These are phyloP conservation scores for Lentinula sp. DNA, from an alignment of 768 basidiomycete genomes.

Conservation along the genomic window DNA sequence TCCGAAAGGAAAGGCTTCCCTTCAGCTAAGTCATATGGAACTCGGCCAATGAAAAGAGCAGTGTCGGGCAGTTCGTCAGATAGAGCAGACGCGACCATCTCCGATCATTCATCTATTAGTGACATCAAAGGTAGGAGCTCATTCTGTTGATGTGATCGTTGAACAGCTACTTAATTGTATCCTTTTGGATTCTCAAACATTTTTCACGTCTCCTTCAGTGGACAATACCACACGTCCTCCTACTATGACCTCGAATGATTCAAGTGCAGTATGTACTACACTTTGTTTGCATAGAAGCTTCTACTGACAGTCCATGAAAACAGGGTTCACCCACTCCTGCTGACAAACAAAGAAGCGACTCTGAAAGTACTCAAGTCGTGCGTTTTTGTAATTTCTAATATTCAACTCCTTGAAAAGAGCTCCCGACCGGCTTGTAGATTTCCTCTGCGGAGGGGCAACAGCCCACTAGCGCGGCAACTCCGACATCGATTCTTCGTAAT, in stretches of 20 bases:
- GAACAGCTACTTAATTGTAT: background rate
- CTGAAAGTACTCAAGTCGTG: background rate
- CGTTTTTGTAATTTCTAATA: background rate
- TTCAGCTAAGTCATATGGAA: background rate
- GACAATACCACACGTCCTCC: background rate
- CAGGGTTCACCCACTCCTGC: slow-evolving; percentile 1
- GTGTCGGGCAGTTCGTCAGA: slow-evolving; percentile 3
- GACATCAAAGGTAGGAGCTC: background rate
- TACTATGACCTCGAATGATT: background rate
- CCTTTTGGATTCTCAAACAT: background rate
- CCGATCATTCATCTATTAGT: background rate
- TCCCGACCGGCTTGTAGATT: background rate
- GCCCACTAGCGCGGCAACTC: too few relatives aligned
- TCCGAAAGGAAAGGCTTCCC: background rate
- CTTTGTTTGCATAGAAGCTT: background rate
- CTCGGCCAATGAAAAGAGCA: background rate
- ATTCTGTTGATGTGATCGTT: background rate
- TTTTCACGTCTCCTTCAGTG: background rate
- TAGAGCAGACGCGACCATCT: background rate
- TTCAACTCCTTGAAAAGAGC: background rate
- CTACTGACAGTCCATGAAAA: background rate
- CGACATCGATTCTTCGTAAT: too few relatives aligned
- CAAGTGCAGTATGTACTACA: background rate
- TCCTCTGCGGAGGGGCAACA: background rate
- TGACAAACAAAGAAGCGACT: background rate